Percentiles rank a stretch among this genome's conserved stretches.
phyloP scores from a whole-genome alignment of 2,329 filamentous ascomycete species.

The Ascochyta clinopodiicola region DNA sequence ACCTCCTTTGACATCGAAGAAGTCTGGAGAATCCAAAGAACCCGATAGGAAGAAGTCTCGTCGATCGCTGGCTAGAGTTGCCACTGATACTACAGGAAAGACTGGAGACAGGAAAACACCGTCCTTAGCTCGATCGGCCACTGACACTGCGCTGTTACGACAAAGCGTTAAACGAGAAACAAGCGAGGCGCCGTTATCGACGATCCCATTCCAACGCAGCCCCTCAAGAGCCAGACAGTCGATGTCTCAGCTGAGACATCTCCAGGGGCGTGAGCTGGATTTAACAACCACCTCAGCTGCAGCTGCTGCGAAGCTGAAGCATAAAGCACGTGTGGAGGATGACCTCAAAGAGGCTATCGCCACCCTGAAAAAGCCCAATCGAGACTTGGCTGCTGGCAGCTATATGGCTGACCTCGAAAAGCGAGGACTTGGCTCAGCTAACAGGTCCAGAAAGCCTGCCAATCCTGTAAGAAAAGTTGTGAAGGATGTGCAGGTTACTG shows the following conservation, averaged over 20 bases:
- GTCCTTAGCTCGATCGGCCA: slow-evolving; percentile 73
- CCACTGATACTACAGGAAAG: slow-evolving; percentile 63
- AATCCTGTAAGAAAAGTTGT: slow-evolving; percentile 36
- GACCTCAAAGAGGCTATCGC: slow-evolving; percentile 77
- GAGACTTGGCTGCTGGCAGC: slow-evolving; percentile 70
- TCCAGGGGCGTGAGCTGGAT: slow-evolving; percentile 62
- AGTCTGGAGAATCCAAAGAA: slow-evolving; percentile 50
- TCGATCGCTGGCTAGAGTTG: slow-evolving; percentile 66
- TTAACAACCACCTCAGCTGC: slow-evolving; percentile 60
- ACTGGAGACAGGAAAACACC: slow-evolving; percentile 61
- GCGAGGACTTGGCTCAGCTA: slow-evolving; percentile 47
- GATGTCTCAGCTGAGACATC: slow-evolving; percentile 52
- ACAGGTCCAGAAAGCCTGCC: slow-evolving; percentile 38
- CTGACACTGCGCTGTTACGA: slow-evolving; percentile 61
- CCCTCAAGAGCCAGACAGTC: slow-evolving; percentile 46
- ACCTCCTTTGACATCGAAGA: slow-evolving; percentile 37
- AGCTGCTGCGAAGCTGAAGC: slow-evolving; percentile 66
- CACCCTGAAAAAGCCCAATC: slow-evolving; percentile 76
- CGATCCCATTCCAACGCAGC: slow-evolving; percentile 57
- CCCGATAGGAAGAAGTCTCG: slow-evolving; percentile 51
- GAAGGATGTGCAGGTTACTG: slow-evolving; percentile 50
- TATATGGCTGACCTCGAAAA: slow-evolving; percentile 72
- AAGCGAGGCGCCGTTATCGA: slow-evolving; percentile 65
- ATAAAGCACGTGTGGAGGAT: slow-evolving; percentile 71
- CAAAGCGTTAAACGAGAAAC: slow-evolving; percentile 71